Conservation (phyloP, 2,329 filamentous ascomycete genomes). For the Epichloe coenophiala region DNA sequence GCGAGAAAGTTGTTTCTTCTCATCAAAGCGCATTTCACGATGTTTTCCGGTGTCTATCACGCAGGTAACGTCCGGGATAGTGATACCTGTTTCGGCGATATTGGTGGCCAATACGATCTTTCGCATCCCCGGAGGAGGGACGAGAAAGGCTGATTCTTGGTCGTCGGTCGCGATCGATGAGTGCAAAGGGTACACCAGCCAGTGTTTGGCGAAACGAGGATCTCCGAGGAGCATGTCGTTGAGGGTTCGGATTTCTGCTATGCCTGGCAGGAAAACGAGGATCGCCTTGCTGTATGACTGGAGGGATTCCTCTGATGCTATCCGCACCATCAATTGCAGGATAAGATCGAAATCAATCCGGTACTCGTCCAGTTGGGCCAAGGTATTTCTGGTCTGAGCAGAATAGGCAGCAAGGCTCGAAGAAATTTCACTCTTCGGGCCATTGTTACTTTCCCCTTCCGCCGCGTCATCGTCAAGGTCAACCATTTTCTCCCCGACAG, state of each 20-base stretch:
- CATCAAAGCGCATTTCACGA: slow-evolving; percentile 94
- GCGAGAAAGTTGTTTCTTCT: slow-evolving; percentile 77
- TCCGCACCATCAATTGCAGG: slow-evolving; percentile 60
- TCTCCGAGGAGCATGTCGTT: slow-evolving; percentile 76
- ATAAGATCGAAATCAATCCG: slow-evolving; percentile 83
- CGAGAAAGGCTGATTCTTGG: slow-evolving; percentile 80
- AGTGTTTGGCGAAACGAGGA: slow-evolving; percentile 58
- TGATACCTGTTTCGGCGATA: slow-evolving; percentile 97
- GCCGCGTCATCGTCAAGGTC: slow-evolving; percentile 49
- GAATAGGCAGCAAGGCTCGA: slow-evolving; percentile 63
- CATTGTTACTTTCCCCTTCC: slow-evolving; percentile 33
- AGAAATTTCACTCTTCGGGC: slow-evolving; percentile 42
- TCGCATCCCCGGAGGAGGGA: slow-evolving; percentile 67
- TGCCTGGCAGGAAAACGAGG: slow-evolving; percentile 86
- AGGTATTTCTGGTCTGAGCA: slow-evolving; percentile 56
- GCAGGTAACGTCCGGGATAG: slow-evolving; percentile 93
- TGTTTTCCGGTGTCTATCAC: slow-evolving; percentile 96
- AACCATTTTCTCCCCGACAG: slow-evolving; percentile 36
- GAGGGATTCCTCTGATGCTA: slow-evolving; percentile 57
- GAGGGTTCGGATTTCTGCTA: slow-evolving; percentile 79
- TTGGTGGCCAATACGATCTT: slow-evolving; percentile 97
- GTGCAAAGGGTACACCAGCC: slow-evolving; percentile 82
- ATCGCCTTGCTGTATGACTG: slow-evolving; percentile 73
- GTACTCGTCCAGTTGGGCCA: slow-evolving; percentile 77
- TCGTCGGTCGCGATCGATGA: slow-evolving; percentile 94